Evolutionary conservation across 257 asterid species (phyloP).

Genomic region (Linaria vulgaris): DNA sequence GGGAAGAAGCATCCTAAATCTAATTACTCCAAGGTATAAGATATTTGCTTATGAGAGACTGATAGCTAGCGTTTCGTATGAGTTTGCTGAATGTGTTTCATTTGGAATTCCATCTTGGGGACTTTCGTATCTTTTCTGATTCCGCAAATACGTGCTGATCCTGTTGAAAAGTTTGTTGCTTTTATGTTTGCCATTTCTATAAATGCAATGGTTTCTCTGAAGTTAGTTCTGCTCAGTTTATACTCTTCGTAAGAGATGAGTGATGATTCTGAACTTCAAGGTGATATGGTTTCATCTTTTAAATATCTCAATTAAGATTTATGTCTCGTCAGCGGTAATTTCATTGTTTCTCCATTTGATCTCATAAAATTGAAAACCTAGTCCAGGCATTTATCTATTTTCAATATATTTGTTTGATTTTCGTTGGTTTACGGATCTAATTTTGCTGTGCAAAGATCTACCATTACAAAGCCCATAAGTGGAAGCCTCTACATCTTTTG

Average conservation of each 20-base stretch:
- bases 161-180: background rate
- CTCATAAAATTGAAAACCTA: too few relatives aligned
- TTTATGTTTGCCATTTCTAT: too few relatives aligned
- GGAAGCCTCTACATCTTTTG: too few relatives aligned
- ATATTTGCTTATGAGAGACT: conserved; percentile 1
- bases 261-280: background rate
- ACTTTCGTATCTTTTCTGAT: too few relatives aligned
- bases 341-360: background rate
- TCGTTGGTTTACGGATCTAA: background rate
- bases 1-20: conserved; percentile 85
- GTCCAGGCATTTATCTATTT: background rate
- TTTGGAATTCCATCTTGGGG: too few relatives aligned
- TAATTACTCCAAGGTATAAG: conserved; percentile 72
- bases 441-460: too few relatives aligned
- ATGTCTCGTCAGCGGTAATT: background rate
- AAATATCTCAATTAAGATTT: too few relatives aligned
- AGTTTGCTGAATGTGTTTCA: too few relatives aligned
- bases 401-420: background rate
- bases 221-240: background rate
- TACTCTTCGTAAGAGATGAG: background rate
- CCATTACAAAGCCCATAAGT: too few relatives aligned
- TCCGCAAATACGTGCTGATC: background rate
- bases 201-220: background rate
- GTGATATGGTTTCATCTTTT: background rate
- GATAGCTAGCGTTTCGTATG: background rate